These are phyloP conservation scores for Podosphaera xanthii DNA, from an alignment of 2,329 filamentous ascomycete species.

Conservation along the genomic window DNA sequence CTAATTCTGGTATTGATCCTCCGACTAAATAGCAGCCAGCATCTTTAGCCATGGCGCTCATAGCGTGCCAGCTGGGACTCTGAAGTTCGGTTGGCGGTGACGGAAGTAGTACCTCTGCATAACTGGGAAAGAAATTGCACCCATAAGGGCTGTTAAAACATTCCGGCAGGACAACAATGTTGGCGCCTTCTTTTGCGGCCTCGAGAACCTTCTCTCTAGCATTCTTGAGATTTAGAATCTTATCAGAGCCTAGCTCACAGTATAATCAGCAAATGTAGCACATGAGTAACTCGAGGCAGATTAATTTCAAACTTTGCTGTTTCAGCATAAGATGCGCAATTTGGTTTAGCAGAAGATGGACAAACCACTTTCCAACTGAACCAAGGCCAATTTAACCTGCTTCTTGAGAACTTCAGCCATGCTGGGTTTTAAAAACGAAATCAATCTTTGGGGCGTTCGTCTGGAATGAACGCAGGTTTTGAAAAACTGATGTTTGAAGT, in stretches of 20 bases:
- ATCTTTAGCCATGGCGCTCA: slow-evolving; percentile 58
- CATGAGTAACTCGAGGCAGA: neutral
- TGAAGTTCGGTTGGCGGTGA: slow-evolving; percentile 44
- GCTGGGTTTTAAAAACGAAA: neutral
- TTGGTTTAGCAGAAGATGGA: slow-evolving; percentile 2
- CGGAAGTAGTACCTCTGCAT: slow-evolving; percentile 71
- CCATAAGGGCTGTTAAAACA: slow-evolving; percentile 99
- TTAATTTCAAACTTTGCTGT: neutral
- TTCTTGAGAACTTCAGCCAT: slow-evolving; percentile 30
- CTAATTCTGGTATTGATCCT: slow-evolving; percentile 76
- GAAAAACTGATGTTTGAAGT: too few relatives aligned
- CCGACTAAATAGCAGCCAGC: slow-evolving; percentile 65
- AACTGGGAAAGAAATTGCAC: slow-evolving; percentile 69
- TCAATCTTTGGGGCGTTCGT: too few relatives aligned
- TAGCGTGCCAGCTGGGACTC: slow-evolving; percentile 67
- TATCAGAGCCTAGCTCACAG: slow-evolving; percentile 41
- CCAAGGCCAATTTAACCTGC: slow-evolving; percentile 55
- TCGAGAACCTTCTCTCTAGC: slow-evolving; percentile 66
- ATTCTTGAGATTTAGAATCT: slow-evolving; percentile 58
- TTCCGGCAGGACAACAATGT: slow-evolving; percentile 80
- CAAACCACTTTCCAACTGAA: slow-evolving; percentile 55
- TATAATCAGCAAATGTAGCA: neutral
- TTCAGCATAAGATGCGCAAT: neutral
- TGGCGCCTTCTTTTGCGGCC: slow-evolving; percentile 53
- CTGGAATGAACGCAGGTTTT: too few relatives aligned